Percentiles rank a stretch among this genome's conserved stretches.
Conservation (phyloP, 2,329 filamentous ascomycete species). For the Colletotrichum lindemuthianum region DNA sequence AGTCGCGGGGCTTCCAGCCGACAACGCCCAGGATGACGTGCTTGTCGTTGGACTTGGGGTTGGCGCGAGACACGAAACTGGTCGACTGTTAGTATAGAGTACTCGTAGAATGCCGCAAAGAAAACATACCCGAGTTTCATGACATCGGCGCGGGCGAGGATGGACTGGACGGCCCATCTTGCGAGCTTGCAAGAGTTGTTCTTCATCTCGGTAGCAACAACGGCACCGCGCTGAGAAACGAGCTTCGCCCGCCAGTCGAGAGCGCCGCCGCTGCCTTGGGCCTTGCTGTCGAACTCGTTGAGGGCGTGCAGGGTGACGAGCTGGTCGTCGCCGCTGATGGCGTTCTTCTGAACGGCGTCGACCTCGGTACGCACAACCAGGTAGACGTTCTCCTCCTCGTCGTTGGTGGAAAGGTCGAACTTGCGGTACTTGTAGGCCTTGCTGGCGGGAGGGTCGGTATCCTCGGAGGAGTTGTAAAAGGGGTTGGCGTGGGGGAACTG, state of each 20-base stretch:
- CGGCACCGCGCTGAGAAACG: conserved; percentile 92
- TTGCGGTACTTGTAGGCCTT: conserved; percentile 99
- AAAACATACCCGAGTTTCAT: conserved; percentile 93
- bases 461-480: conserved; percentile 94
- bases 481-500: conserved; percentile 91
- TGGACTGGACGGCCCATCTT: conserved; percentile 96
- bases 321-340: conserved; percentile 90
- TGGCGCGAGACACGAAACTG: conserved; percentile 94
- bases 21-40: conserved; percentile 96
- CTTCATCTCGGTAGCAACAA: conserved; percentile 99
- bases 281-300: conserved; percentile 99
- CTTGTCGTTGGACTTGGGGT: conserved; percentile 91
- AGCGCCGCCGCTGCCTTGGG: conserved; percentile 91
- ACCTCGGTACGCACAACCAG: conserved; percentile 94
- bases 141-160: conserved; percentile 94
- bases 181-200: conserved; percentile 99
- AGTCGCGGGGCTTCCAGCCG: conserved; percentile 97
- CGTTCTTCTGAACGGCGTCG: conserved; percentile 95
- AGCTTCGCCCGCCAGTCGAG: conserved; percentile 98
- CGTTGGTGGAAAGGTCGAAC: conserved; percentile 94
- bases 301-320: conserved; percentile 92
- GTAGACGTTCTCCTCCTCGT: conserved; percentile 87
- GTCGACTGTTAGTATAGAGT: conserved; percentile 40
- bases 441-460: conserved; percentile 91
- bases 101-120: background rate